Base-by-base conservation (phyloP, 441 rosid species). In the Dalechampia spathulata region DNA sequence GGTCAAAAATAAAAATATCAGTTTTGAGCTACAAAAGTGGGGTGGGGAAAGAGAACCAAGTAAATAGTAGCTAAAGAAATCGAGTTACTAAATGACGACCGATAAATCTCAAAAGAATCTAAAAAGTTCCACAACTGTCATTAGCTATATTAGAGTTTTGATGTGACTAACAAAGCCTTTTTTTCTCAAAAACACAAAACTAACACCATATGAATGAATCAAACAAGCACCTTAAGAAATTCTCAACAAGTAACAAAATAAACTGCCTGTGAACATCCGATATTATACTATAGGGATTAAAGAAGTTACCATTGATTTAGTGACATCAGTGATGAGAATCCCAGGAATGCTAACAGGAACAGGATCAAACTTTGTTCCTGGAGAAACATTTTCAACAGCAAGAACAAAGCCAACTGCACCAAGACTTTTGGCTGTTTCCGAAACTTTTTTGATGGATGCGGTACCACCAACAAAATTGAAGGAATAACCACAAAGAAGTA, bases 401-500 rank as follows among this genome's bases (percentile, higher is more conserved):
- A 93, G 95, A 72, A 93, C 95, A 69, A 93, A 93, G 48, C 99
- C 99, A 75, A 64, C 76, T 1, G 99, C 99, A 22, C 97, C 97
- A n/a, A 93, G 86, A 72, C 76, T 78, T 80, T 84, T 85, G 58
- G 95, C 97, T 25, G 99, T 85, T 74, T 87, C 87, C 8, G 93
- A 77, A 38, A 93, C 99, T 75, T 85, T 90, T 78, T 90, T 93
- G 60, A 90, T 76, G 21, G 99, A 90, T 64, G 99, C 85, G 40
- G 96, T 80, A 27, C 99, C 99, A 64, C 71, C 78, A 57, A 90
- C 93, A 66, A 93, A 93, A 77, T 83, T 90, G 80, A 87, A 93
- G 55, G 99, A 93, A 77, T 90, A 93, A 53, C 99, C 99, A 70
- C 99, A 93, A 21, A 93, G 89, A 49, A 93, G 86, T 72, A 93